These are phyloP conservation scores for Plasmodium fragile DNA, from an alignment of 169 alveolate genomes.

Conservation along the genomic window DNA sequence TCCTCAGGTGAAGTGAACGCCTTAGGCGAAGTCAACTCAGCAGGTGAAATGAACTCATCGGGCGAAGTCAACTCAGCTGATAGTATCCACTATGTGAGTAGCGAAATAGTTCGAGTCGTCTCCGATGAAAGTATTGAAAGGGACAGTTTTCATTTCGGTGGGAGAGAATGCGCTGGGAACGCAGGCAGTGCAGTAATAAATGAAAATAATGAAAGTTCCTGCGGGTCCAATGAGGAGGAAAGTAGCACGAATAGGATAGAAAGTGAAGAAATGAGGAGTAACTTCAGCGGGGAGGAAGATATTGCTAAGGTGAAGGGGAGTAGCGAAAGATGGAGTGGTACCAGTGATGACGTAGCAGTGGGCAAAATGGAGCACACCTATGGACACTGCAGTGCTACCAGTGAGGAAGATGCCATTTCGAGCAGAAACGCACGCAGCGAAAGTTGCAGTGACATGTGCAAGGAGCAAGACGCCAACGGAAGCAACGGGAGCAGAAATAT, in stretches of 20 bases:
- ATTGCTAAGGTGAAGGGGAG: neutral
- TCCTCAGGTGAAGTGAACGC: neutral
- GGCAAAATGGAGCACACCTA: neutral
- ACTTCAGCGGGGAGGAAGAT: neutral
- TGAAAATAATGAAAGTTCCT: neutral
- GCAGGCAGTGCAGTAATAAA: neutral
- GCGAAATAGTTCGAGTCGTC: neutral
- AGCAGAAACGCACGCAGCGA: neutral
- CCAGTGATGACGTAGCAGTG: neutral
- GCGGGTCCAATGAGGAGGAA: neutral
- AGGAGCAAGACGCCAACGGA: neutral
- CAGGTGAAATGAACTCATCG: neutral
- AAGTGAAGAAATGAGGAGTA: neutral
- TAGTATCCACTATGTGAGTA: neutral
- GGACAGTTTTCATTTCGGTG: neutral
- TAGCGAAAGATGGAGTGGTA: neutral
- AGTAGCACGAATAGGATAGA: neutral
- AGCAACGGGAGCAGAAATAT: neutral
- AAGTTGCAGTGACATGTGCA: neutral
- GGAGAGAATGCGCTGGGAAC: neutral
- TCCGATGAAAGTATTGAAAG: neutral
- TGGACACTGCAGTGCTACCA: neutral
- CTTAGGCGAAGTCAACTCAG: too few species aligned
- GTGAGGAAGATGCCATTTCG: neutral
- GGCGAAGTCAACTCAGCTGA: neutral